Evolutionary conservation across 225 moss, liverwort and hornwort genomes (phyloP).

Genomic region (Pseudoscleropodium purum): DNA sequence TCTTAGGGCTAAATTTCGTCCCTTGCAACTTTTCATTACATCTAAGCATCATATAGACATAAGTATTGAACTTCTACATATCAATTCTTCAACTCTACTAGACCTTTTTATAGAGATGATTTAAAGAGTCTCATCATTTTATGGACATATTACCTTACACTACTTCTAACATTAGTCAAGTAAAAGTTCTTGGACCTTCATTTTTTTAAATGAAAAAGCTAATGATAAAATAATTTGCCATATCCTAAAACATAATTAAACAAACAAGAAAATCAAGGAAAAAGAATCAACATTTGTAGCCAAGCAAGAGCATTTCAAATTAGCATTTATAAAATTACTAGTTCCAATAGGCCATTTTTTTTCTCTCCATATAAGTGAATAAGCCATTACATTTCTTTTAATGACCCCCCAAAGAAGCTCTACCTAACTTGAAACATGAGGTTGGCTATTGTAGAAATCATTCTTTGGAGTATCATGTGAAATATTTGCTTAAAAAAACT

Average conservation of each 20-base stretch:
- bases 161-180: accelerated
- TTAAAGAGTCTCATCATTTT: accelerated
- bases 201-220: too few relatives aligned
- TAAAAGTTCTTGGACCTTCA: accelerated
- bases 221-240: too few relatives aligned
- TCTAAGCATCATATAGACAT: too few relatives aligned
- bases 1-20: too few relatives aligned
- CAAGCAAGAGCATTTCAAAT: background rate
- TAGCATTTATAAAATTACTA: background rate
- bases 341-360: too few relatives aligned
- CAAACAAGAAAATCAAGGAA: too few relatives aligned
- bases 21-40: too few relatives aligned
- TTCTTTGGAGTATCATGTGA: accelerated
- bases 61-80: background rate
- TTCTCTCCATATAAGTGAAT: too few relatives aligned
- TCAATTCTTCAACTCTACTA: background rate
- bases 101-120: accelerated
- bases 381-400: background rate
- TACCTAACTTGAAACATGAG: too few relatives aligned
- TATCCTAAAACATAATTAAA: too few relatives aligned
- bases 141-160: accelerated
- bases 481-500: background rate
- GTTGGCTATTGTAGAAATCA: too few relatives aligned
- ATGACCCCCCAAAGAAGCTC: accelerated
- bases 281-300: too few relatives aligned